phyloP scores from a whole-genome alignment of 192 early-diverging fungal species.

The Umbelopsis vinacea region DNA sequence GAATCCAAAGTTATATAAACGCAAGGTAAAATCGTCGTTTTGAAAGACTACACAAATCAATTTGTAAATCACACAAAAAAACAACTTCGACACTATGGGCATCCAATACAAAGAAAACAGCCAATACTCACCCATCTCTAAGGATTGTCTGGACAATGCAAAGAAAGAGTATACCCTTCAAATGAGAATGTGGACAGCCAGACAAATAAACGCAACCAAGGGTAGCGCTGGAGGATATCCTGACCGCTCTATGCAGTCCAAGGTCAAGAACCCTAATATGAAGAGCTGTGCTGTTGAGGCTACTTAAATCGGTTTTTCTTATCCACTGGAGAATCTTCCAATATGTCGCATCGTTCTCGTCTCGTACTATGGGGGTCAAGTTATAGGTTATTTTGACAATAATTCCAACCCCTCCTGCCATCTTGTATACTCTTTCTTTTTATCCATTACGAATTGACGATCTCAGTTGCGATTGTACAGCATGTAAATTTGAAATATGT shows the following conservation, averaged over 20 bases:
- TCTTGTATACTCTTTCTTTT: neutral
- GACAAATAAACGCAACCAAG: neutral
- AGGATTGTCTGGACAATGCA: conserved; percentile 4
- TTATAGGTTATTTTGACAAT: too few relatives aligned
- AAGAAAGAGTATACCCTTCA: conserved; percentile 19
- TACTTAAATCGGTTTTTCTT: neutral
- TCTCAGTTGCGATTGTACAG: neutral
- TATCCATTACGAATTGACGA: neutral
- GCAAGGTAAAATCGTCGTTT: neutral
- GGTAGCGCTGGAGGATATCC: neutral
- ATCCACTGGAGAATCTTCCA: too few relatives aligned
- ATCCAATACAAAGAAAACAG: neutral
- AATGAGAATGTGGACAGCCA: conserved; percentile 12
- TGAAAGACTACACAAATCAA: neutral
- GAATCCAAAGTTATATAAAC: neutral
- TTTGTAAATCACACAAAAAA: too few relatives aligned
- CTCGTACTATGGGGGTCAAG: too few relatives aligned
- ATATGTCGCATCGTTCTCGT: too few relatives aligned
- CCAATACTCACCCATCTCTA: neutral
- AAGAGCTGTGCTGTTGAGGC: neutral
- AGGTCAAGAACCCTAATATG: neutral
- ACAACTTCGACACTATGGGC: neutral
- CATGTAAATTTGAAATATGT: neutral
- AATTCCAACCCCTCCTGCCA: too few relatives aligned
- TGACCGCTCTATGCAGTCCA: neutral